Percentiles rank a stretch among this genome's conserved stretches.
phyloP scores from a whole-genome alignment of 2,329 filamentous ascomycete genomes.

The Phaeosphaeria sp. region DNA sequence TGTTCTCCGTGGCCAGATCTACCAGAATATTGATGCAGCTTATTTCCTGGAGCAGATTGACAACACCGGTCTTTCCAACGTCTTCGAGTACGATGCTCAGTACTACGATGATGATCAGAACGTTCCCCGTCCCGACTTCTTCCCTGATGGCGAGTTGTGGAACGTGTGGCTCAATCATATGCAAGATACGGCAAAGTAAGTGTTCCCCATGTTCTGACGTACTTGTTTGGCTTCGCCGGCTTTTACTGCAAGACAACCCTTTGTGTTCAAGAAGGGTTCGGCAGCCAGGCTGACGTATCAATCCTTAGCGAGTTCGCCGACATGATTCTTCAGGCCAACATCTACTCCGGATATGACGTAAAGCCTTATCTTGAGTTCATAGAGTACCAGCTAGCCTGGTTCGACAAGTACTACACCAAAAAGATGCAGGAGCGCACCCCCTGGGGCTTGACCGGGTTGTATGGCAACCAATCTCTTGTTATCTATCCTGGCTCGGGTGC shows the following conservation, averaged over 20 bases:
- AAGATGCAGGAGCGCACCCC: background rate
- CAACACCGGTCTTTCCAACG: background rate
- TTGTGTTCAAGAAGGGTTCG: background rate
- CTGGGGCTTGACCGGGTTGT: background rate
- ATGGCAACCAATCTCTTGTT: background rate
- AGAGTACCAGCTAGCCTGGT: constrained; percentile 1
- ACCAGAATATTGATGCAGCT: background rate
- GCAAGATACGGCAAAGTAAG: background rate
- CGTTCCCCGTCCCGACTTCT: background rate
- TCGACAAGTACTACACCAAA: constrained; percentile 1
- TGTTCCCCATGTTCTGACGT: background rate
- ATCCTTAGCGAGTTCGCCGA: background rate
- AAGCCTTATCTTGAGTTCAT: background rate
- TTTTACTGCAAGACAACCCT: background rate
- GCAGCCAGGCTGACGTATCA: background rate
- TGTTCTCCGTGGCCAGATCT: background rate
- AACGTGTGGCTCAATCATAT: background rate
- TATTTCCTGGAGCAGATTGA: background rate
- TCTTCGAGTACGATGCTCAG: background rate
- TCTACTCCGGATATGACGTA: background rate
- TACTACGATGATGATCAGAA: background rate
- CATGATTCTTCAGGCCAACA: background rate
- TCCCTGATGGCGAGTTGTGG: background rate
- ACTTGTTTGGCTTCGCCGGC: background rate
- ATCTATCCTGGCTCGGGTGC: background rate